phyloP scores from a whole-genome alignment of 169 alveolate genomes.

The Cryptosporidium sp. region DNA sequence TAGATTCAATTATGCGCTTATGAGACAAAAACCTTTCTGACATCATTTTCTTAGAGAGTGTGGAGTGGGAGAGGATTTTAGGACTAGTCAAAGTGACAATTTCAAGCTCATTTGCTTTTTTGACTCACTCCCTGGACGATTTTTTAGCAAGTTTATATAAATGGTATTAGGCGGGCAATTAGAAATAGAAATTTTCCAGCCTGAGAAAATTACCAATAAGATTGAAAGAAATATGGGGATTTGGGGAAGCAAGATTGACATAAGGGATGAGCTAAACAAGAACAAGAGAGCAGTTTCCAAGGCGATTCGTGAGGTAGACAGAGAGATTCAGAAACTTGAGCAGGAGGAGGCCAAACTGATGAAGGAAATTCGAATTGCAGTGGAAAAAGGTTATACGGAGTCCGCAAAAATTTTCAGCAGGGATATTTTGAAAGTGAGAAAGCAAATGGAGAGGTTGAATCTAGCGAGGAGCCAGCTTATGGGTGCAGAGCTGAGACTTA shows the following conservation, averaged over 20 bases:
- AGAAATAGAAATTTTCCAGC: neutral
- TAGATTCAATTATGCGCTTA: slow-evolving; percentile 11
- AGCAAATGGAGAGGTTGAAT: slow-evolving; percentile 41
- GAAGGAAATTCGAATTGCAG: slow-evolving; percentile 27
- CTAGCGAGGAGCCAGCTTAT: slow-evolving; percentile 65
- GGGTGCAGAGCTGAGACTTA: slow-evolving; percentile 62
- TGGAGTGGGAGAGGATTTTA: neutral
- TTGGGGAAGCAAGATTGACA: slow-evolving; percentile 57
- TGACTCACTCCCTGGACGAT: neutral
- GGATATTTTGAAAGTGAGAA: slow-evolving; percentile 48
- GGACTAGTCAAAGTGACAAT: neutral
- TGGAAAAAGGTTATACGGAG: slow-evolving; percentile 50
- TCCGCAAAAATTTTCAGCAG: slow-evolving; percentile 67
- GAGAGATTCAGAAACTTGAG: slow-evolving; percentile 64
- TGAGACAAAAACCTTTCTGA: neutral
- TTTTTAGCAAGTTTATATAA: neutral
- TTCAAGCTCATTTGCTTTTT: neutral
- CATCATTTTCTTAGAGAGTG: neutral
- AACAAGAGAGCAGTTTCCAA: slow-evolving; percentile 66
- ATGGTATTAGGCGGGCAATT: slow-evolving; percentile 12
- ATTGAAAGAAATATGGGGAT: slow-evolving; percentile 42
- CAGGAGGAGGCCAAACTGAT: slow-evolving; percentile 27
- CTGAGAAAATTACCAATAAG: neutral
- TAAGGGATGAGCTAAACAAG: slow-evolving; percentile 42
- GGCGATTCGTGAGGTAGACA: slow-evolving; percentile 61